Evolutionary conservation across 306 rosid genomes (phyloP).

Genomic region (Arachis stenosperma): DNA sequence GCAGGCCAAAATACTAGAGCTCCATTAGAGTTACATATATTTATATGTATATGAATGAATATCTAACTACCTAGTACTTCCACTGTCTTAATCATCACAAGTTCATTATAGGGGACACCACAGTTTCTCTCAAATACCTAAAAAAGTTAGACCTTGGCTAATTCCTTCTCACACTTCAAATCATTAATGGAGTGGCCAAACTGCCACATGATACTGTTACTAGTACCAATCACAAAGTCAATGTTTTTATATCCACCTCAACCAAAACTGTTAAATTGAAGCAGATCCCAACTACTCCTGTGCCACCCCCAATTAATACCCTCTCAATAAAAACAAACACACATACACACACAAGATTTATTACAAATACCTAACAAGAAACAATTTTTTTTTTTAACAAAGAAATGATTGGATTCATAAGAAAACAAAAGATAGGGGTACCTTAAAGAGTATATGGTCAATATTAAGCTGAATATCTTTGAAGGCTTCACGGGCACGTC

Average conservation of each 20-base stretch:
- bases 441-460: slow-evolving; percentile 88
- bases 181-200: background rate
- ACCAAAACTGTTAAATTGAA: background rate
- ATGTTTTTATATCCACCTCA: slow-evolving; percentile 9
- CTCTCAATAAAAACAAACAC: background rate
- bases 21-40: background rate
- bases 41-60: background rate
- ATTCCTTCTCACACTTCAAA: background rate
- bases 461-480: slow-evolving; percentile 80
- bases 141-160: too few relatives aligned
- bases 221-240: slow-evolving; percentile 20
- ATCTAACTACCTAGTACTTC: background rate
- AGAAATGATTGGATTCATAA: background rate
- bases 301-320: slow-evolving; percentile 6
- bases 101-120: background rate
- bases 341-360: background rate
- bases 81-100: background rate
- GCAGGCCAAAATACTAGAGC: slow-evolving; percentile 5
- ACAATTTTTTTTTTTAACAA: too few relatives aligned
- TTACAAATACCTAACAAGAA: slow-evolving; percentile 13
- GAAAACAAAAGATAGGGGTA: background rate
- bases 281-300: slow-evolving; percentile 30
- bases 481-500: slow-evolving; percentile 78
- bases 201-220: background rate
- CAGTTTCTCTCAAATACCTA: background rate